These are phyloP conservation scores for Fusarium torulosum DNA, from an alignment of 2,329 filamentous ascomycete species.

Conservation along the genomic window DNA sequence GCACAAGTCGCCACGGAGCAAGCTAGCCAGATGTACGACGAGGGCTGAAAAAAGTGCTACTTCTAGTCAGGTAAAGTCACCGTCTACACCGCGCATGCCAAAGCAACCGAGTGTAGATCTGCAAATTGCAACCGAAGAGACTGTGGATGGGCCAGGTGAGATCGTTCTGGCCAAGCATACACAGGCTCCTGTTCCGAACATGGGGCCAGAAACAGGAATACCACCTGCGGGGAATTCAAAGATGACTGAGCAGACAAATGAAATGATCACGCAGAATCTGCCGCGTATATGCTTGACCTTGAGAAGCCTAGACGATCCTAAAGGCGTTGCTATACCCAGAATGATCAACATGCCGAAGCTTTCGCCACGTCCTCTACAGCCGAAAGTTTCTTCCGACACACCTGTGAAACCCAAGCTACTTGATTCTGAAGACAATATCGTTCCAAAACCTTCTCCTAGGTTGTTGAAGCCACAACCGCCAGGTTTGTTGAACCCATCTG, in stretches of 20 bases:
- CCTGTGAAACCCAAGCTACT: slow-evolving; percentile 1
- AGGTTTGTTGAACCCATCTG: neutral
- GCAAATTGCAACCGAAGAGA: neutral
- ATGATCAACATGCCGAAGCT: neutral
- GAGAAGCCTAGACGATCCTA: neutral
- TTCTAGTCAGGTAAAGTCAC: neutral
- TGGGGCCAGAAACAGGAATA: slow-evolving; percentile 4
- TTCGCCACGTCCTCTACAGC: neutral
- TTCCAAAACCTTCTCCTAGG: neutral
- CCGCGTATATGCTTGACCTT: neutral
- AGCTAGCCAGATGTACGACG: neutral
- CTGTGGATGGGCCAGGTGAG: neutral
- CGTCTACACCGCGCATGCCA: neutral
- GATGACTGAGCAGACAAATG: slow-evolving; percentile 5
- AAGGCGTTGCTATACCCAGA: neutral
- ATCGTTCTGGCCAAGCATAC: neutral
- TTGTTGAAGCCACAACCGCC: slow-evolving; percentile 1
- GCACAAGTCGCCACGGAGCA: neutral
- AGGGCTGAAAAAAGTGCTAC: neutral
- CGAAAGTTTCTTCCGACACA: neutral
- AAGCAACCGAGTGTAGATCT: slow-evolving; percentile 1
- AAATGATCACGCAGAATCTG: neutral
- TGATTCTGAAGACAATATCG: neutral
- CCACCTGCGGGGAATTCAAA: neutral
- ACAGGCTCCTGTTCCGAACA: slow-evolving; percentile 5